phyloP scores from a whole-genome alignment of 306 rosid genomes.

The Potentilla sterilis region DNA sequence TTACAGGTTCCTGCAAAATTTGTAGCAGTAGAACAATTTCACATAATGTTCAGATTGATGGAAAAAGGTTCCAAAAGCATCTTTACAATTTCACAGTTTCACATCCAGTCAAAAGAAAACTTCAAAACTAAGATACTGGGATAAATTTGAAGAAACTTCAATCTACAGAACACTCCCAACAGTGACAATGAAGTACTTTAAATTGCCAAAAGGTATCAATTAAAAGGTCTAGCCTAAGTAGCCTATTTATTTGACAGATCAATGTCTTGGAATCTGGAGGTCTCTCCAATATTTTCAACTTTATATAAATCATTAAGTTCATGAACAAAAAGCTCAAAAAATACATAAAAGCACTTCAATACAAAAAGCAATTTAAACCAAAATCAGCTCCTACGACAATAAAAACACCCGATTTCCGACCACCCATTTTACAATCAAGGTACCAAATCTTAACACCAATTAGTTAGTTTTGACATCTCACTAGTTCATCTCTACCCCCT shows the following conservation, averaged over 20 bases:
- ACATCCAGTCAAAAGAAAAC: background rate
- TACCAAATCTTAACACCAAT: background rate
- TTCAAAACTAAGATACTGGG: background rate
- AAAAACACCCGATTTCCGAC: background rate
- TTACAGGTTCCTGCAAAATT: constrained; percentile 76
- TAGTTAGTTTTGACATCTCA: background rate
- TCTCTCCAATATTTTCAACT: background rate
- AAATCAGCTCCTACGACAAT: background rate
- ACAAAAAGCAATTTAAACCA: background rate
- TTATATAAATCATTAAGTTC: background rate
- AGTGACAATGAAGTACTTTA: background rate
- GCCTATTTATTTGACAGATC: background rate
- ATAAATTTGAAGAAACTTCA: background rate
- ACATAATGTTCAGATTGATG: background rate
- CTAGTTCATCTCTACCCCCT: background rate
- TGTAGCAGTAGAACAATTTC: background rate
- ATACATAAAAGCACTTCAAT: background rate
- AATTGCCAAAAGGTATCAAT: background rate
- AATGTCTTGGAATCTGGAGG: background rate
- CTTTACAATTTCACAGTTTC: background rate
- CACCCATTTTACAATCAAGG: background rate
- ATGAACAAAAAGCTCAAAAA: background rate
- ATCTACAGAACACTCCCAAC: background rate
- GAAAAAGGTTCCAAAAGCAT: background rate
- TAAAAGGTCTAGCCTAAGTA: background rate